Base-by-base conservation (phyloP, 192 early-diverging fungal species). In the Tieghemiomyces parasiticus region DNA sequence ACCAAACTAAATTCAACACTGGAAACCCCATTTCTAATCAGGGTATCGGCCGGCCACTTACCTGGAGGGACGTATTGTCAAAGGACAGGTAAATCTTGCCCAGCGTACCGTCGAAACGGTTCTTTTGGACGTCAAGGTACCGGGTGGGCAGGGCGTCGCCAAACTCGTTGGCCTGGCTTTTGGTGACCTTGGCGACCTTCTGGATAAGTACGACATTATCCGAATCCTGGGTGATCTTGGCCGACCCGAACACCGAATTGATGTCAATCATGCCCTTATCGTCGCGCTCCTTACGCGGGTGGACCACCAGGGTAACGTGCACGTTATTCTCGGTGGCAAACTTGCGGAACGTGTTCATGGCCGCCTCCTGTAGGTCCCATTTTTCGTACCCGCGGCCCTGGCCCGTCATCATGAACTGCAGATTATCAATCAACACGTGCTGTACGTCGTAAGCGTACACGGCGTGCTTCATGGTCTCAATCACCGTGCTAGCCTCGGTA, bases 361-460 rank as follows among this genome's bases (percentile, higher is more conserved):
- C 80, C 2, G 74, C 68, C 52, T 87, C 85, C 60, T 87, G 85
- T n/a, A 80, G 61, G 22, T 85, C 81, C 72, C 79, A 83, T 56
- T 78, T 74, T 69, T 86, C 84, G 19, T 74, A 54, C 19, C 68
- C 66, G 46, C 77, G 71, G 34, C 71, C 78, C 69, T 83, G 81
- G 61, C 79, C 78, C 42, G 76, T 76, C 64, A 83, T 70, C 81
- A 87, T 85, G 47, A 87, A 87, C 71, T 87, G 85, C 63, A 87
- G 70, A 60, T 87, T 87, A 60, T 87, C 85, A 24, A 87, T 73
- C 26, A 87, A 64, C 20, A 87, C 74, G 65, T 85, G 85, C 65
- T 75, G 77, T 51, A 87, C 81, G 64, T 81, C 84, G 62, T 82
- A 78, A 0, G 79, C 80, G 56, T 83, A 75, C 0, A 84, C 81